These are phyloP conservation scores for Durusdinium trenchii DNA, from an alignment of 73 alveolate genomes.

Conservation along the genomic window DNA sequence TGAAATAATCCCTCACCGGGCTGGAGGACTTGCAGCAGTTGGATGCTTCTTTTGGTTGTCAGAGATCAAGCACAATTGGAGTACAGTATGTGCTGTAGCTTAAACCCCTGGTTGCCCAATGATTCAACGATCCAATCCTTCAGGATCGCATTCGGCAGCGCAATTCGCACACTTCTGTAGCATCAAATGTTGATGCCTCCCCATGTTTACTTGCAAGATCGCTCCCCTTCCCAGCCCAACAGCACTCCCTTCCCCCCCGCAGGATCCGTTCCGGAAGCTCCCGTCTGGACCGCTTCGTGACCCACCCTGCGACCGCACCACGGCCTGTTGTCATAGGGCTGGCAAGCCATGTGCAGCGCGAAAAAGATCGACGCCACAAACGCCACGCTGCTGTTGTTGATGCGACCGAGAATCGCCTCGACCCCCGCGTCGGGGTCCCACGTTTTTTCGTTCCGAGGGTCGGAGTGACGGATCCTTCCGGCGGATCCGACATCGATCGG, in stretches of 20 bases:
- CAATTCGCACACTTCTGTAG: background rate
- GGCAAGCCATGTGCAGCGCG: constrained; percentile 90
- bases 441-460: too few species aligned
- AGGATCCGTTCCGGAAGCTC: background rate
- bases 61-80: too few species aligned
- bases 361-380: constrained; percentile 90
- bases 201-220: background rate
- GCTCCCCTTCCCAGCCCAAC: background rate
- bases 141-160: too few species aligned
- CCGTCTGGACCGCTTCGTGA: background rate
- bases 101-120: too few species aligned
- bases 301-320: background rate
- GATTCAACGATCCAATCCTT: too few species aligned
- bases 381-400: constrained; percentile 75
- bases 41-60: too few species aligned
- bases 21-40: too few species aligned
- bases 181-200: background rate
- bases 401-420: constrained; percentile 72
- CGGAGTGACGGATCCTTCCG: too few species aligned
- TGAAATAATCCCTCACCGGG: constrained; percentile 49
- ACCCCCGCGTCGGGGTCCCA: too few species aligned
- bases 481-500: too few species aligned
- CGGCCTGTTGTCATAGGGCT: constrained; percentile 91
- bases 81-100: too few species aligned
- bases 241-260: background rate